phyloP scores from a whole-genome alignment of 2,329 filamentous ascomycete species.

The Blastomyces parvus region DNA sequence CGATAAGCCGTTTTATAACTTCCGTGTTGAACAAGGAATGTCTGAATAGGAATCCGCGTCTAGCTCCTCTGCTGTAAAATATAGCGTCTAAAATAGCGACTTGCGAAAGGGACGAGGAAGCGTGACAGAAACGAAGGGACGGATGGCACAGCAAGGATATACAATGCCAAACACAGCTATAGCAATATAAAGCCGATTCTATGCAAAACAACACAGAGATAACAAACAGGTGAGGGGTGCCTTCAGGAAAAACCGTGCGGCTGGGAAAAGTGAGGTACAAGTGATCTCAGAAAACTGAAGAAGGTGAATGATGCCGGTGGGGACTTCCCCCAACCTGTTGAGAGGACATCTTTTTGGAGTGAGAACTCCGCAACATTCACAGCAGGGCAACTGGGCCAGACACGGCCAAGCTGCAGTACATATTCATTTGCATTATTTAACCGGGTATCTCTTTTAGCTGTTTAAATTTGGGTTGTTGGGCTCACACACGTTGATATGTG shows the following conservation, averaged over 20 bases:
- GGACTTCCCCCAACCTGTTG: constrained; percentile 5
- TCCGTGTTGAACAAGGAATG: not conserved
- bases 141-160: not conserved
- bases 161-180: not conserved
- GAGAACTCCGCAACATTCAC: not conserved
- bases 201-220: not conserved
- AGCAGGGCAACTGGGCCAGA: constrained; percentile 3
- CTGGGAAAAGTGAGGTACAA: not conserved
- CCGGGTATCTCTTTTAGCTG: not conserved
- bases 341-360: constrained; percentile 1
- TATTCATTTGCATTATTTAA: not conserved
- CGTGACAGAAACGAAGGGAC: not conserved
- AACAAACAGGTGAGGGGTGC: not conserved
- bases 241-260: not conserved
- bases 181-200: not conserved
- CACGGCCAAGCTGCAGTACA: constrained; percentile 1
- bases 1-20: not conserved
- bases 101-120: not conserved
- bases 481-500: not conserved
- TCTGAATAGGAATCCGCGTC: not conserved
- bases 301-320: constrained; percentile 4
- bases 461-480: not conserved
- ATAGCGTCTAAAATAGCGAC: not conserved
- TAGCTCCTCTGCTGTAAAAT: not conserved
- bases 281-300: not conserved